Conservation (phyloP, 129 eudicot genomes). For the Erigeron canadensis region DNA sequence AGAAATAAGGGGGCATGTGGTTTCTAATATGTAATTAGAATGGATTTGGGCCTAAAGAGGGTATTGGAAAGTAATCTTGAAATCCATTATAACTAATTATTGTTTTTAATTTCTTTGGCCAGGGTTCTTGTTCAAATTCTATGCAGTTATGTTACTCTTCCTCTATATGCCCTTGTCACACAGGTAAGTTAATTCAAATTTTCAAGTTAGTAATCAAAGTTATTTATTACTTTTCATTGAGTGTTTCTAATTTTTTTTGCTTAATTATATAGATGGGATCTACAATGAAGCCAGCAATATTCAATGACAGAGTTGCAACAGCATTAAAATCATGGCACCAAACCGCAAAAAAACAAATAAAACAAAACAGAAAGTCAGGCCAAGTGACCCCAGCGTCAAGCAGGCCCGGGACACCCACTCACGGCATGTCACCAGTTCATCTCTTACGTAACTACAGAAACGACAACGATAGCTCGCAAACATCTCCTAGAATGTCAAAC, state of each 20-base stretch:
- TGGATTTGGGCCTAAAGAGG: background rate
- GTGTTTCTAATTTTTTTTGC: background rate
- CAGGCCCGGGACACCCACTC: conserved; percentile 48
- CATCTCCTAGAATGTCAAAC: conserved; percentile 41
- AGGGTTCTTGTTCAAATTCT: conserved; percentile 61
- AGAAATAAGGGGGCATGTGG: background rate
- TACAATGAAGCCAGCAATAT: conserved; percentile 55
- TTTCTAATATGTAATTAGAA: background rate
- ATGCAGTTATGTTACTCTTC: conserved; percentile 82
- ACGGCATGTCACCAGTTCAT: conserved; percentile 48
- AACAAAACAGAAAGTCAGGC: conserved; percentile 36
- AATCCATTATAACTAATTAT: background rate
- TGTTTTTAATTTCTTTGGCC: background rate
- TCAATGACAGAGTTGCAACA: conserved; percentile 52
- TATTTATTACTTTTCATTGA: background rate
- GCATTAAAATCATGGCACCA: conserved; percentile 57
- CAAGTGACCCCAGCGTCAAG: conserved; percentile 52
- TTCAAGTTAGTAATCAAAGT: background rate
- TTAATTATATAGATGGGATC: conserved; percentile 55
- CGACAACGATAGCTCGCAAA: conserved; percentile 33
- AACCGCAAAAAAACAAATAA: conserved; percentile 43
- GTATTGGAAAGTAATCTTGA: too few species aligned
- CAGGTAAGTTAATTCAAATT: conserved; percentile 39
- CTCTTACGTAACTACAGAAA: conserved; percentile 41
- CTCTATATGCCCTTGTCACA: conserved; percentile 84